phyloP scores from a whole-genome alignment of 176 grass and related monocot genomes.

The Carex myosuroides region DNA sequence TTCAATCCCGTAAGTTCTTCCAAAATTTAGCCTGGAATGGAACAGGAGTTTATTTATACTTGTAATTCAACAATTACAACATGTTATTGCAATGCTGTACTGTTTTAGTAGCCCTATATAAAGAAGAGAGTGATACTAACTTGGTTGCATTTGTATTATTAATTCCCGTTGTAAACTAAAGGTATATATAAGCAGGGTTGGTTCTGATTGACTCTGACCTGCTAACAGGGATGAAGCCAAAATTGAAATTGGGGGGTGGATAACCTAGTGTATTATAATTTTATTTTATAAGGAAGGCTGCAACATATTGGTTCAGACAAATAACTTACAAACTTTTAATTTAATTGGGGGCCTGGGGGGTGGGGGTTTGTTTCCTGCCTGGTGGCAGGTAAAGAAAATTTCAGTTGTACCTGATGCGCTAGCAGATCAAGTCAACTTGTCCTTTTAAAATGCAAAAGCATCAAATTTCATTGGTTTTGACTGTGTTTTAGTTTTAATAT shows the following conservation, averaged over 20 bases:
- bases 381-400: not conserved
- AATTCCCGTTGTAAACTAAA: not conserved
- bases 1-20: constrained; percentile 77
- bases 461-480: not conserved
- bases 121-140: not conserved
- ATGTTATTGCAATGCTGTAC: not conserved
- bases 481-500: not conserved
- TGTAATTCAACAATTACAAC: not conserved
- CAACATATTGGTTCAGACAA: too few relatives aligned
- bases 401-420: not conserved
- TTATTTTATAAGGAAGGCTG: too few relatives aligned
- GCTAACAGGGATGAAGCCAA: not conserved
- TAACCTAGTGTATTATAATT: too few relatives aligned
- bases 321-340: too few relatives aligned
- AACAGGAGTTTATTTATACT: not conserved
- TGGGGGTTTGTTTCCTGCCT: too few relatives aligned
- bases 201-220: not conserved
- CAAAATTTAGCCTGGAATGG: constrained; percentile 12
- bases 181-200: not conserved
- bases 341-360: too few relatives aligned
- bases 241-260: too few relatives aligned
- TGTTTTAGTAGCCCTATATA: not conserved
- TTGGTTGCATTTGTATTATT: not conserved
- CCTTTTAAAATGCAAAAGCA: not conserved
- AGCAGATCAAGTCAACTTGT: not conserved